phyloP scores from a whole-genome alignment of 2,329 filamentous ascomycete species.

The Microdochium paspali region DNA sequence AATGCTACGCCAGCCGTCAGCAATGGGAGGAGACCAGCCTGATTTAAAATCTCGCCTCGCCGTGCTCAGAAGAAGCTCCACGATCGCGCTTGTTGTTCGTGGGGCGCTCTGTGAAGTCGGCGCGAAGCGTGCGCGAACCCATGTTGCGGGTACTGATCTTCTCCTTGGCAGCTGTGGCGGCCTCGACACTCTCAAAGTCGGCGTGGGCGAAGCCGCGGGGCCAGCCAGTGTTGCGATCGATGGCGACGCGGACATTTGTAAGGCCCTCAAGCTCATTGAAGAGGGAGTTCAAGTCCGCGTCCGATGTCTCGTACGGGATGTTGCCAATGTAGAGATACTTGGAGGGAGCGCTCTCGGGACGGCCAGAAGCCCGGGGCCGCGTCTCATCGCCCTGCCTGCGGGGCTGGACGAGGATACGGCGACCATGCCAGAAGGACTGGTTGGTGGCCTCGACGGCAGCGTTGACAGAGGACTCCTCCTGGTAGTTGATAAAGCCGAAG shows the following conservation, averaged over 20 bases:
- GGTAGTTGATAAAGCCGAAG: slow-evolving; percentile 18
- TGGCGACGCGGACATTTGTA: slow-evolving; percentile 68
- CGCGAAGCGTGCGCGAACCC: slow-evolving; percentile 54
- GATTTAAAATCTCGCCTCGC: too few species aligned
- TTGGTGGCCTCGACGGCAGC: slow-evolving; percentile 14
- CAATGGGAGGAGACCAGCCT: too few species aligned
- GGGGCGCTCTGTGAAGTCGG: slow-evolving; percentile 47
- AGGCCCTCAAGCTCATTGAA: slow-evolving; percentile 65
- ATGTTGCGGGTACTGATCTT: slow-evolving; percentile 45
- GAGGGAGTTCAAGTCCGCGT: slow-evolving; percentile 69
- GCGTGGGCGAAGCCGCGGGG: slow-evolving; percentile 78
- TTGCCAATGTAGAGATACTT: slow-evolving; percentile 76
- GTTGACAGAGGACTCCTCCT: slow-evolving; percentile 5
- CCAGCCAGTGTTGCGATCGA: slow-evolving; percentile 72
- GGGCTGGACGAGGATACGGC: slow-evolving; percentile 16
- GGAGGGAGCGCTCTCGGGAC: slow-evolving; percentile 27
- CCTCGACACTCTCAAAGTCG: slow-evolving; percentile 62
- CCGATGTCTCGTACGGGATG: slow-evolving; percentile 77
- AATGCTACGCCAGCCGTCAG: too few species aligned
- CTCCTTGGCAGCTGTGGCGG: slow-evolving; percentile 51
- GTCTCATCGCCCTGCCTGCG: slow-evolving; percentile 3
- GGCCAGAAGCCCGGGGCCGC: neutral
- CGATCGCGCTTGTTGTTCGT: neutral
- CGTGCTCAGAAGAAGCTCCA: too few species aligned
- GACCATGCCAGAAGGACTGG: slow-evolving; percentile 23